Conservation (phyloP, 73 alveolate genomes). For the Symbiodinium pilosum region DNA sequence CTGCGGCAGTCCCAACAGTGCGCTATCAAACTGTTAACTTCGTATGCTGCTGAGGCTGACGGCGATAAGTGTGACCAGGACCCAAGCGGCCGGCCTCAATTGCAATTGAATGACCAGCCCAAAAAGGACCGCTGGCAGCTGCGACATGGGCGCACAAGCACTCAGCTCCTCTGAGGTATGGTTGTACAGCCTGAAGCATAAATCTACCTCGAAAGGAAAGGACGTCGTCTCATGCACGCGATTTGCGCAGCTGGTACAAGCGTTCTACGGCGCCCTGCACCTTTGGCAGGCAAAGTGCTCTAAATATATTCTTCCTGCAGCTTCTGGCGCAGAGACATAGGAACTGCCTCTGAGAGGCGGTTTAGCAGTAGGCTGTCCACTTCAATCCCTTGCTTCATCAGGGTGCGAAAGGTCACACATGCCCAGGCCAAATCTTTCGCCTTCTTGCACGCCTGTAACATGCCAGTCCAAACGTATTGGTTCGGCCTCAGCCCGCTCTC, state of each 20-base stretch:
- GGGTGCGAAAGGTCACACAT: constrained; percentile 46
- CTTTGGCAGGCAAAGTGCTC: no score
- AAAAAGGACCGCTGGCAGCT: no score
- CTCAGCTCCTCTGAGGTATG: no score
- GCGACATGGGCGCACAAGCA: no score
- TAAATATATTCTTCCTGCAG: background rate
- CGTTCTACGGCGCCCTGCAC: no score
- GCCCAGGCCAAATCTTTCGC: constrained; percentile 60
- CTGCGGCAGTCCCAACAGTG: no score
- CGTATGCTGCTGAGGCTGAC: background rate
- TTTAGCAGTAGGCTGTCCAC: constrained; percentile 28
- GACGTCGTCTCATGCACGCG: no score
- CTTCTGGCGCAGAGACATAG: background rate
- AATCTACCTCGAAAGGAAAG: no score
- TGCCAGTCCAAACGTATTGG: constrained; percentile 52
- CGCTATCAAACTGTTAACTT: background rate
- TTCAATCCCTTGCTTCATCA: constrained; percentile 6
- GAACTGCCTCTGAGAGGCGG: background rate
- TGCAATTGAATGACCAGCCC: no score
- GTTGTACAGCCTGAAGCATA: no score
- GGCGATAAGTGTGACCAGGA: constrained; percentile 86
- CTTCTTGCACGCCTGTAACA: constrained; percentile 57
- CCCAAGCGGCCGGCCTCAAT: constrained; percentile 84
- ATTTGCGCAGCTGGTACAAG: no score
- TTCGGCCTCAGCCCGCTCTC: constrained; percentile 45